phyloP scores from a whole-genome alignment of 495 filamentous ascomycete genomes.

The Neurospora cerealis region DNA sequence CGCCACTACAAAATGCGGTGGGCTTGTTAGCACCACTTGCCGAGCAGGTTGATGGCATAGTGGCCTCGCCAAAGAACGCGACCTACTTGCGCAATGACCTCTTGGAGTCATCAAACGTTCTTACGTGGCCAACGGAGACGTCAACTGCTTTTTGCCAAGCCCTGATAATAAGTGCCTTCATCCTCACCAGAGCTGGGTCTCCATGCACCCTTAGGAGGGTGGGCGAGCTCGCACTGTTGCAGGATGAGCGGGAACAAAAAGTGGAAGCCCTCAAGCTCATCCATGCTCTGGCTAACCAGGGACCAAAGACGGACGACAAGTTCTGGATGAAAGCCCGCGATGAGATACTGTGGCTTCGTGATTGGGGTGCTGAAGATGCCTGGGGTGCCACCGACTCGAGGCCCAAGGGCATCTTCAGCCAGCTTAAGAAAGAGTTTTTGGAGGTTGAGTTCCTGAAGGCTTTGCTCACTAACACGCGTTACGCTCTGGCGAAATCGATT shows the following conservation, averaged over 20 bases:
- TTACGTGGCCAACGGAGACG: constrained; percentile 55
- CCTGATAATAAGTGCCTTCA: constrained; percentile 56
- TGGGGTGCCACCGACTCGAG: constrained; percentile 12
- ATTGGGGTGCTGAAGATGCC: constrained; percentile 54
- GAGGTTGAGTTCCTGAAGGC: constrained; percentile 69
- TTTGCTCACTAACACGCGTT: constrained; percentile 58
- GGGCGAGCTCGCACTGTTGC: constrained; percentile 47
- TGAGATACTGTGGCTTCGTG: constrained; percentile 70
- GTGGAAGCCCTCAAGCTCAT: constrained; percentile 54
- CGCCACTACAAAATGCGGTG: constrained; percentile 33
- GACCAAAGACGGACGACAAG: constrained; percentile 48
- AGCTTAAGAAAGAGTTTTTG: constrained; percentile 49
- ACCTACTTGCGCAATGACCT: constrained; percentile 44
- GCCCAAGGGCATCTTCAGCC: constrained; percentile 60
- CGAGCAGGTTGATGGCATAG: constrained; percentile 15
- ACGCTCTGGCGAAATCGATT: constrained; percentile 55
- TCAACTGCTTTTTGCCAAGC: constrained; percentile 57
- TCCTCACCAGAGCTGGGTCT: constrained; percentile 51
- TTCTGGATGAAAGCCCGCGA: constrained; percentile 58
- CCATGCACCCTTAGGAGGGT: constrained; percentile 48
- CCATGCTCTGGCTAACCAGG: constrained; percentile 37
- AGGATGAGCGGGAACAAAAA: constrained; percentile 55
- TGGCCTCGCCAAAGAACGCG: constrained; percentile 29
- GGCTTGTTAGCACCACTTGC: constrained; percentile 32
- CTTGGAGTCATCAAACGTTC: constrained; percentile 48